Evolutionary conservation across 257 asterid genomes (phyloP).

Genomic region (Scutellaria baicalensis): DNA sequence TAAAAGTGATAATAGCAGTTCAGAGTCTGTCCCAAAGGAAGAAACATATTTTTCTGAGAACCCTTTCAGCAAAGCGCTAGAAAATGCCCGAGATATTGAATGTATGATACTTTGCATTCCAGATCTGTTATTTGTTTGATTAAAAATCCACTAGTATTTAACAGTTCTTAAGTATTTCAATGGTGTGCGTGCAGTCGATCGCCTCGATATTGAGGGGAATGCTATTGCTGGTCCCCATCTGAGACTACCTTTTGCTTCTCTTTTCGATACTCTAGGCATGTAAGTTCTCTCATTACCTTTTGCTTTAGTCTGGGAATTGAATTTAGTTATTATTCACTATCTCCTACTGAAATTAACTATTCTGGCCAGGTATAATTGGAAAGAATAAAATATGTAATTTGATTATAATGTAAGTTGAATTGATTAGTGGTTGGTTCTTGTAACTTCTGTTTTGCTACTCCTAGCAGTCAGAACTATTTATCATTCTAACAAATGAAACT

Average conservation of each 20-base stretch:
- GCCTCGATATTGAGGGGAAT: slow-evolving; percentile 74
- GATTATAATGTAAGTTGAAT: slow-evolving; percentile 5
- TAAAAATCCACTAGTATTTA: slow-evolving; percentile 6
- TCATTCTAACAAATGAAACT: neutral
- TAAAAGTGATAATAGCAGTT: slow-evolving; percentile 33
- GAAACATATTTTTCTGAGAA: slow-evolving; percentile 68
- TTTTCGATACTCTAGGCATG: slow-evolving; percentile 92
- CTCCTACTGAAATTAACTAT: neutral
- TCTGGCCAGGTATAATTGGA: neutral
- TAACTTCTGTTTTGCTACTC: neutral
- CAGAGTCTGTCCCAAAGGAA: slow-evolving; percentile 52
- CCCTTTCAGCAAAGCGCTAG: slow-evolving; percentile 78
- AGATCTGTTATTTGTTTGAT: slow-evolving; percentile 14
- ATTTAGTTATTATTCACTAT: neutral
- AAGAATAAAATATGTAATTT: neutral
- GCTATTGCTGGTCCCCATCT: slow-evolving; percentile 53
- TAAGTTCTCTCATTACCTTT: slow-evolving; percentile 37
- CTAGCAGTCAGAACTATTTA: slow-evolving; percentile 3
- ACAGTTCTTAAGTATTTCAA: slow-evolving; percentile 20
- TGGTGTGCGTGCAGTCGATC: slow-evolving; percentile 71
- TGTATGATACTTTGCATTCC: slow-evolving; percentile 39
- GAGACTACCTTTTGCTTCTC: slow-evolving; percentile 88
- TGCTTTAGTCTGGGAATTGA: neutral
- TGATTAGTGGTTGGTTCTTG: neutral
- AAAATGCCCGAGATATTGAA: slow-evolving; percentile 79